These are phyloP conservation scores for Diaporthe ilicicola DNA, from an alignment of 2,329 filamentous ascomycete species.

Conservation along the genomic window DNA sequence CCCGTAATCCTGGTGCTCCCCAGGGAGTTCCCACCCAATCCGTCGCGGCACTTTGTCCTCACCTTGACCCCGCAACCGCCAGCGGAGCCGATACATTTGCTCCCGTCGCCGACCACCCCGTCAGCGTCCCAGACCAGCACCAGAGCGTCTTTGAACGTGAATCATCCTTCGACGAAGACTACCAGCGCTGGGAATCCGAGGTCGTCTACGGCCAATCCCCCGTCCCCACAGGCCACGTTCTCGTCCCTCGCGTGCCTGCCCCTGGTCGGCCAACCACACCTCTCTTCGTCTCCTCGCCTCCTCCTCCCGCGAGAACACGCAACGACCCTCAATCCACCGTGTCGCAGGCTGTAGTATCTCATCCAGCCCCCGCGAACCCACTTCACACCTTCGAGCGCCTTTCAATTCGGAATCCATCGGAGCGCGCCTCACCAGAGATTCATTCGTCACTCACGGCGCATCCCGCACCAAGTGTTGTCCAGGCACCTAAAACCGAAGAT, in stretches of 20 bases:
- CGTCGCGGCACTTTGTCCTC: neutral
- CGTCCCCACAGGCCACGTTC: slow-evolving; percentile 1
- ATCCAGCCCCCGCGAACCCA: neutral
- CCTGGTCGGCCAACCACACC: slow-evolving; percentile 1
- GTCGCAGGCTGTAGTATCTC: neutral
- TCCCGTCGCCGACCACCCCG: slow-evolving; percentile 38
- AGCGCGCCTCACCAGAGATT: neutral
- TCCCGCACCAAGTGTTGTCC: neutral
- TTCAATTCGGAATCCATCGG: neutral
- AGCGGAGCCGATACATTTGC: slow-evolving; percentile 9
- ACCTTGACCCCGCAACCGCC: neutral
- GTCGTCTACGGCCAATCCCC: neutral
- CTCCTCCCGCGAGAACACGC: neutral
- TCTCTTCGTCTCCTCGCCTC: slow-evolving; percentile 11
- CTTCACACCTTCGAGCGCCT: neutral
- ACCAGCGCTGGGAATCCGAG: slow-evolving; percentile 12
- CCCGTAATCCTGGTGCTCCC: neutral
- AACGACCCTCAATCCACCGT: neutral
- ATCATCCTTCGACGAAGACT: slow-evolving; percentile 9
- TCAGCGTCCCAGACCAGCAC: slow-evolving; percentile 38
- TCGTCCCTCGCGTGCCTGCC: slow-evolving; percentile 8
- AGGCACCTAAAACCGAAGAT: neutral
- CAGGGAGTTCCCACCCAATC: neutral
- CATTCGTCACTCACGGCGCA: neutral
- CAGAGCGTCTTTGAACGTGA: neutral